Conservation (phyloP, 306 rosid genomes). For the Acacia confusa region DNA sequence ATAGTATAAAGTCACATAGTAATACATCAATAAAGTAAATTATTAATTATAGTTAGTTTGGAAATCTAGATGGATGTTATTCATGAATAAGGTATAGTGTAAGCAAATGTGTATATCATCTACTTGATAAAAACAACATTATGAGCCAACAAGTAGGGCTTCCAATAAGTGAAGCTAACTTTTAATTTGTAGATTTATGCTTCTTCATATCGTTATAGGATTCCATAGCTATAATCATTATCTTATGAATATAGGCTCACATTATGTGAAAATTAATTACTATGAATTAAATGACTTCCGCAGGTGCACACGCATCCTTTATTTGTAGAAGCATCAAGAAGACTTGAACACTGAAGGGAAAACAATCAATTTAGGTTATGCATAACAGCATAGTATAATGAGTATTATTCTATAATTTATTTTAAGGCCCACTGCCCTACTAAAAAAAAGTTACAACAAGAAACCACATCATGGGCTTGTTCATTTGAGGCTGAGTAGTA, state of each 20-base stretch:
- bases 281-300: not conserved
- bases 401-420: not conserved
- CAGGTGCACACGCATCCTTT: not conserved
- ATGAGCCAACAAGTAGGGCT: not conserved
- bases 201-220: not conserved
- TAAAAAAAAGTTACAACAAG: not conserved
- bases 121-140: not conserved
- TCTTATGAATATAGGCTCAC: not conserved
- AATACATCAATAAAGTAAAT: too few species aligned
- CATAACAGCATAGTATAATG: too few species aligned
- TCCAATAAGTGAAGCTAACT: not conserved
- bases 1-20: too few species aligned
- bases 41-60: too few species aligned
- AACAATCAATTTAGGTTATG: not conserved
- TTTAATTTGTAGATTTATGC: not conserved
- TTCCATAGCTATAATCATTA: too few species aligned
- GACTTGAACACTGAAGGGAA: not conserved
- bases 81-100: not conserved
- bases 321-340: not conserved
- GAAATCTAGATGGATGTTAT: not conserved
- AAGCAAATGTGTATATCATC: not conserved
- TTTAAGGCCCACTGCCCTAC: not conserved
- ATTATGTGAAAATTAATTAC: not conserved
- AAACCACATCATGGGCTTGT: not conserved
- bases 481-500: not conserved